Evolutionary conservation across 1,139 yeast genomes (phyloP).

Genomic region (Pichia sp.): DNA sequence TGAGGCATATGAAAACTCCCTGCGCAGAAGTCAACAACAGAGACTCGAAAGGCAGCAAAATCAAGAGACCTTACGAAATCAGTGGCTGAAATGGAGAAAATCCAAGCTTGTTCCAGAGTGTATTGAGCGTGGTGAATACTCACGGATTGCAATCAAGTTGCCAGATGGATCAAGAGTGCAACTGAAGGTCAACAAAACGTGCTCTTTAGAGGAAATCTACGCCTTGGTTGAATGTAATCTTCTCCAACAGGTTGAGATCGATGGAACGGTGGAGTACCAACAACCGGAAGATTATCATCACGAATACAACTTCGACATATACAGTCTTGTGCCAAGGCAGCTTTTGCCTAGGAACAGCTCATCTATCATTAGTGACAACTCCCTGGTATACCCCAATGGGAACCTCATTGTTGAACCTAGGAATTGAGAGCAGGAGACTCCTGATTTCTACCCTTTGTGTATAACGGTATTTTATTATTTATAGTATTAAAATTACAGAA

Average conservation of each 20-base stretch:
- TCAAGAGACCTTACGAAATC: constrained; percentile 1
- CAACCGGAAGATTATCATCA: constrained; percentile 42
- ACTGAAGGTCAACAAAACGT: constrained; percentile 44
- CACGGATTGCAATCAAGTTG: constrained; percentile 59
- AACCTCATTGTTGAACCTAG: constrained; percentile 39
- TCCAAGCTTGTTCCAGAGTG: constrained; percentile 38
- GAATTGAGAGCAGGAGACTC: too few relatives aligned
- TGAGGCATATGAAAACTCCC: constrained; percentile 66
- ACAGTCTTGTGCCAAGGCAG: constrained; percentile 53
- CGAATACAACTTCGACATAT: constrained; percentile 43
- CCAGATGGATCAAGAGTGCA: constrained; percentile 49
- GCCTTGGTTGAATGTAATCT: constrained; percentile 50
- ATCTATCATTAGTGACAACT: constrained; percentile 38
- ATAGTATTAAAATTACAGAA: constrained; percentile 40
- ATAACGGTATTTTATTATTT: constrained; percentile 30
- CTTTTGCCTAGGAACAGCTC: constrained; percentile 32
- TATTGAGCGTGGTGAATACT: constrained; percentile 28
- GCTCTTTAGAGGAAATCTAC: constrained; percentile 52
- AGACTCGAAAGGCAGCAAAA: constrained; percentile 21
- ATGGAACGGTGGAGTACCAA: constrained; percentile 18
- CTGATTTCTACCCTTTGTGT: neutral
- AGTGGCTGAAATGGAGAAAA: constrained; percentile 49
- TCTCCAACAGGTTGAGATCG: constrained; percentile 30
- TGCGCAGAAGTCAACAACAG: constrained; percentile 45
- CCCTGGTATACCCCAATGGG: constrained; percentile 56